Evolutionary conservation across 2,329 filamentous ascomycete species (phyloP).

Genomic region (Mycosphaerella sp.): DNA sequence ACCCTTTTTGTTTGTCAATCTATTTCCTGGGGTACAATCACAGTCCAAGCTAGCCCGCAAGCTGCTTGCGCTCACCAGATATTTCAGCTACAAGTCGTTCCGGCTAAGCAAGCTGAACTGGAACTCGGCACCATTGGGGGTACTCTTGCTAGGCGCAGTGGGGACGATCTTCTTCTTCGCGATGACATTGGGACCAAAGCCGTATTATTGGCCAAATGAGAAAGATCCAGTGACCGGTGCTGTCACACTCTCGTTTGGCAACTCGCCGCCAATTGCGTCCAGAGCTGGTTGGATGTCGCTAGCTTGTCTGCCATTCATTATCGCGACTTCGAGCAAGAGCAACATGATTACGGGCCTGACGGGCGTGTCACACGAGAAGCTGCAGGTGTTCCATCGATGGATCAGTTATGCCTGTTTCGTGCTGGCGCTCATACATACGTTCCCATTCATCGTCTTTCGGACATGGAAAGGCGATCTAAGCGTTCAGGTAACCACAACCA

Average conservation of each 20-base stretch:
- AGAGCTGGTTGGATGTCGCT: slow-evolving; percentile 50
- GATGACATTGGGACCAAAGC: slow-evolving; percentile 37
- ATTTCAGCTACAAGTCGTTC: slow-evolving; percentile 40
- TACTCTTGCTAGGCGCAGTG: slow-evolving; percentile 37
- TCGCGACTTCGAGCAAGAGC: slow-evolving; percentile 43
- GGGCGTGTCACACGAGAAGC: slow-evolving; percentile 52
- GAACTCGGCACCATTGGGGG: slow-evolving; percentile 43
- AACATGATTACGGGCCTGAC: slow-evolving; percentile 52
- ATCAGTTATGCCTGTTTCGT: slow-evolving; percentile 52
- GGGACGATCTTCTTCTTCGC: slow-evolving; percentile 46
- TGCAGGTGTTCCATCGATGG: slow-evolving; percentile 54
- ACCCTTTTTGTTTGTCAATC: slow-evolving; percentile 31
- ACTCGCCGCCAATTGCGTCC: slow-evolving; percentile 50
- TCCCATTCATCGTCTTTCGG: slow-evolving; percentile 54
- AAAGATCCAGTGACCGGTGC: slow-evolving; percentile 13
- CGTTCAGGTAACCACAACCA: slow-evolving; percentile 40
- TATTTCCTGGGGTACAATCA: slow-evolving; percentile 5
- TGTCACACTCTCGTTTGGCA: slow-evolving; percentile 37
- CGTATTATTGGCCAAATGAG: slow-evolving; percentile 49
- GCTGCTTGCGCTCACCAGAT: slow-evolving; percentile 36
- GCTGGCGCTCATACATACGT: slow-evolving; percentile 53
- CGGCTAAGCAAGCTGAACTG: slow-evolving; percentile 34
- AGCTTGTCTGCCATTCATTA: slow-evolving; percentile 48
- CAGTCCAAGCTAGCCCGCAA: slow-evolving; percentile 18
- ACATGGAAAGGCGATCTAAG: slow-evolving; percentile 46